phyloP scores from a whole-genome alignment of 148 eudicot genomes.

The Suaeda aralocaspica region DNA sequence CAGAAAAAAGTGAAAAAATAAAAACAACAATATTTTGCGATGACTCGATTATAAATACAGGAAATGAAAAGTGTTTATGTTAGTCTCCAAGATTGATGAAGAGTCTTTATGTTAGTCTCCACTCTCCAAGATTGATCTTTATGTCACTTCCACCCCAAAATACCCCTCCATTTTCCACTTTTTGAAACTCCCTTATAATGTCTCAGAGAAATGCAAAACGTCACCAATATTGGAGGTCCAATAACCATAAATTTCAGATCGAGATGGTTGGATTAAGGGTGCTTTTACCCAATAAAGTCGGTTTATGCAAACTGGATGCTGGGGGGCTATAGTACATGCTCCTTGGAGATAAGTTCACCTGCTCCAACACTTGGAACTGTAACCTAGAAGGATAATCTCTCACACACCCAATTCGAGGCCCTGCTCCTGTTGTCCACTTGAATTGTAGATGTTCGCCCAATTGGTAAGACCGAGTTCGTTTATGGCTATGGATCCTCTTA shows the following conservation, averaged over 20 bases:
- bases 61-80: neutral
- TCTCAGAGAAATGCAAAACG: neutral
- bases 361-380: conserved; percentile 58
- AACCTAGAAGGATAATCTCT: conserved; percentile 77
- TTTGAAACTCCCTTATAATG: neutral
- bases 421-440: conserved; percentile 84
- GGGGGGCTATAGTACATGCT: conserved; percentile 20
- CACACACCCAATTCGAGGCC: conserved; percentile 81
- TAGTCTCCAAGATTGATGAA: neutral
- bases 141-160: neutral
- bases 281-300: conserved; percentile 31
- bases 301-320: conserved; percentile 26
- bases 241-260: neutral
- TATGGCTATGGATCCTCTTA: conserved; percentile 60
- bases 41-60: neutral
- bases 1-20: neutral
- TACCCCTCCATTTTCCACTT: neutral
- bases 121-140: neutral
- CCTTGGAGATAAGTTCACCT: conserved; percentile 62
- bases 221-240: neutral
- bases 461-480: conserved; percentile 57
- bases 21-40: neutral
- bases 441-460: conserved; percentile 58
- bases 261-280: conserved; percentile 19
- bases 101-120: neutral